A percentile compares a stretch with the other conserved stretches of the same genome.
Evolutionary conservation across 2,329 filamentous ascomycete species (phyloP).

Genomic region (Thielaviopsis euricoi): DNA sequence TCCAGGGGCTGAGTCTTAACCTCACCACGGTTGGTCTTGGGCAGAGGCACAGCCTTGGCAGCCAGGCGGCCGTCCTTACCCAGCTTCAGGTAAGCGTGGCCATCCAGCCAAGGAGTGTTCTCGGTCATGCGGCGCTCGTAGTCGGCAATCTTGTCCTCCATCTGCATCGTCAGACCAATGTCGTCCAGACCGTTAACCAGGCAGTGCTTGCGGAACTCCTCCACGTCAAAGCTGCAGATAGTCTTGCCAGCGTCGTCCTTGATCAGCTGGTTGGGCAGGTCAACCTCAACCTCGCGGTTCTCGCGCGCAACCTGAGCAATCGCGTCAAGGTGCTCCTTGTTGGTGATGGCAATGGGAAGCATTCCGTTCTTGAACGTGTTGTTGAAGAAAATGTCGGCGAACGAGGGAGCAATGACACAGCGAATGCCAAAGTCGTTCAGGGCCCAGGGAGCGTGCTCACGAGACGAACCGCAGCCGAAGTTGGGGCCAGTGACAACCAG

Average conservation of each 20-base stretch:
- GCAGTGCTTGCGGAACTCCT: constrained; percentile 89
- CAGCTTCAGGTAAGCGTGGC: constrained; percentile 59
- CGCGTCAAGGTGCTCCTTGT: constrained; percentile 46
- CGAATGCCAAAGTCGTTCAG: constrained; percentile 93
- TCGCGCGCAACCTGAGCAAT: constrained; percentile 64
- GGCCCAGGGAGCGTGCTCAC: constrained; percentile 95
- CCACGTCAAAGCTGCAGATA: constrained; percentile 69
- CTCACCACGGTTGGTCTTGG: constrained; percentile 79
- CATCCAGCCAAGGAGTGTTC: constrained; percentile 83
- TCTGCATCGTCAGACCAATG: constrained; percentile 85
- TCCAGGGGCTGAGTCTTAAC: constrained; percentile 73
- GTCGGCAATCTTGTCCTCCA: constrained; percentile 70
- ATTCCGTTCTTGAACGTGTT: constrained; percentile 99
- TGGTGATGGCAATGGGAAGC: constrained; percentile 65
- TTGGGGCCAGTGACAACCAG: constrained; percentile 83
- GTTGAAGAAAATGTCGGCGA: constrained; percentile 79
- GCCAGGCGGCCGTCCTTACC: constrained; percentile 37
- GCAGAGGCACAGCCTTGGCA: constrained; percentile 50
- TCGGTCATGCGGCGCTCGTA: constrained; percentile 66
- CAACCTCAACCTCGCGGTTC: constrained; percentile 73
- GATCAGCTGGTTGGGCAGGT: constrained; percentile 71
- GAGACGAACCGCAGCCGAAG: constrained; percentile 84
- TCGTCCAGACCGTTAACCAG: constrained; percentile 87
- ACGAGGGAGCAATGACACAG: constrained; percentile 76
- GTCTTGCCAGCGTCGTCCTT: constrained; percentile 57